Evolutionary conservation across 352 stramenopile genomes (phyloP).

Genomic region (Achlya hypogyna): DNA sequence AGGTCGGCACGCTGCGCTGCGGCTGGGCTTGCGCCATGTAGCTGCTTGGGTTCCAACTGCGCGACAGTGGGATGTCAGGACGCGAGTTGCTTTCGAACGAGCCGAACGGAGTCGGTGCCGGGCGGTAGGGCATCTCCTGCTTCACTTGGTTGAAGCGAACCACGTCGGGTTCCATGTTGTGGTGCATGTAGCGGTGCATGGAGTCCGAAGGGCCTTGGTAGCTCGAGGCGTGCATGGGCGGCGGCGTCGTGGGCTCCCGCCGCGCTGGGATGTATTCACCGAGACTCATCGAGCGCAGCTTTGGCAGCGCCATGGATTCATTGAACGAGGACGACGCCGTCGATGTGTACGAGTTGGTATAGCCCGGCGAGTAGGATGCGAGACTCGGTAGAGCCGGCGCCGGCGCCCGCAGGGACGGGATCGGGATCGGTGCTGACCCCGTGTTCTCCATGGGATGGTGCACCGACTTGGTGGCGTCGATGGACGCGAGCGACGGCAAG

Average conservation of each 20-base stretch:
- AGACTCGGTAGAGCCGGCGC: neutral
- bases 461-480: constrained; percentile 17
- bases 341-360: constrained; percentile 5
- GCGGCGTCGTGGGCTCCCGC: neutral
- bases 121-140: constrained; percentile 3
- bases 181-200: neutral
- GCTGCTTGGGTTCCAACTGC: constrained; percentile 1
- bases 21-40: neutral
- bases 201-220: neutral
- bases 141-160: constrained; percentile 16
- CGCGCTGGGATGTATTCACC: constrained; percentile 11
- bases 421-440: constrained; percentile 6
- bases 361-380: neutral
- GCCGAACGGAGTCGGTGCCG: neutral
- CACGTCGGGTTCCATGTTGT: constrained; percentile 11
- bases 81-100: neutral
- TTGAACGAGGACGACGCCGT: neutral
- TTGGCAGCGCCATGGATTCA: neutral
- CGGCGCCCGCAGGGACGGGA: neutral
- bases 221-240: neutral
- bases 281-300: constrained; percentile 18
- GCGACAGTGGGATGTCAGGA: constrained; percentile 12
- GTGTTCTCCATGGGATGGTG: constrained; percentile 19
- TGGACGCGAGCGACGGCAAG: constrained; percentile 13
- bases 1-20: neutral